Base-by-base conservation (phyloP, 2,329 filamentous ascomycete species). In the Epichloe festucae region DNA sequence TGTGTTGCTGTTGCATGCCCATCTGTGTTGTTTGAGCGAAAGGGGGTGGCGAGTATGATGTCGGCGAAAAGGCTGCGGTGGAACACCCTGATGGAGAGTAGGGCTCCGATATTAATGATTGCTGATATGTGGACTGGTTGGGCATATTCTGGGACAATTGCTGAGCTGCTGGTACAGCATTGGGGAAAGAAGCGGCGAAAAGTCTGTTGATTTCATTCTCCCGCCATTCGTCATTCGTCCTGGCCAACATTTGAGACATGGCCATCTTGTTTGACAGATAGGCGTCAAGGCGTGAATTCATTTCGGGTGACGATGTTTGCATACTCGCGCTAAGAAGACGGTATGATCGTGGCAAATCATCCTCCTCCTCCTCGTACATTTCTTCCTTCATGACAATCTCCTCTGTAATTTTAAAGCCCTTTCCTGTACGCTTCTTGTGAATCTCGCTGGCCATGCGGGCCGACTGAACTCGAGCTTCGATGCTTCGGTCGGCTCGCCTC, bases 281-380 rank as follows among this genome's bases (percentile, higher is more conserved):
- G 6, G 70, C 66, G 39, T 79, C 78, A 3, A 86, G 68, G 41
- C 79, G 73, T 31, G 76, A 72, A 61, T 84, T 84, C 63, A 85
- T 77, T 54, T 81, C 76, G 27, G 73, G 65, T 1, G 79, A 81
- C 15, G 71, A 71, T 2, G 78, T 83, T 57, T 81, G 75, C 53
- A 86, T 69, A 58, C 83, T 77, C 3, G 79, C 74, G 14, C 79
- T 79, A 35, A 88, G 70, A 14, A 80, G 72, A 53, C 81, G 75
- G 62, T 82, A 86, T 50, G 81, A 79, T 54, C 80, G 75, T 1
- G 84, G 82, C 23, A 87, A 64, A 52, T 90, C 86, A 58, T 95
- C 87, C 50, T 95, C 89, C 62, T 95, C 87, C 66, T 95, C 90
- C 62, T 95, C 89, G 63, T 96, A 96, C 88, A 95, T 95, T 65